Conservation (phyloP, 345 rosid genomes). For the Raphanus sativus region DNA sequence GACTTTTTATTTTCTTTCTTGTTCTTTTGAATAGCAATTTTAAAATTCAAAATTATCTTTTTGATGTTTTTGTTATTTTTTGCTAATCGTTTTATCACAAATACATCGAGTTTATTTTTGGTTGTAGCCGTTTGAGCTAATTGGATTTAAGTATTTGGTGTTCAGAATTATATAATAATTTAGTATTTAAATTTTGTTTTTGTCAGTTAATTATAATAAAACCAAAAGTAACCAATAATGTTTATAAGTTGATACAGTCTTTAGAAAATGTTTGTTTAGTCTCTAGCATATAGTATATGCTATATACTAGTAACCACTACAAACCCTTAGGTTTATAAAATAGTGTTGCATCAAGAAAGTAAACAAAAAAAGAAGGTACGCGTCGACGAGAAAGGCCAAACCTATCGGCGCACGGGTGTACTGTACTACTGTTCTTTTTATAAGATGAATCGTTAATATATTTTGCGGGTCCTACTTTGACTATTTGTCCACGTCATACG, state of each 20-base stretch:
- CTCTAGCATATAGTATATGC: not conserved
- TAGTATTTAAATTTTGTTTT: not conserved
- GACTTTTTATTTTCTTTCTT: not conserved
- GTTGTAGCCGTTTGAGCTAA: not conserved
- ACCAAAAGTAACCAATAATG: not conserved
- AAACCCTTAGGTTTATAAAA: not conserved
- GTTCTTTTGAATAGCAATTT: not conserved
- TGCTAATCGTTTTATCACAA: not conserved
- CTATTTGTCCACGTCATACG: conserved; percentile 35
- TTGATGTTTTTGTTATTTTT: too few species aligned
- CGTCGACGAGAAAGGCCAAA: conserved; percentile 21
- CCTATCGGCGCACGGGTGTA: conserved; percentile 33
- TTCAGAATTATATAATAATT: not conserved
- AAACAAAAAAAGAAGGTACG: not conserved
- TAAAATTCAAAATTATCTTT: too few species aligned
- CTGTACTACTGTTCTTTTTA: not conserved
- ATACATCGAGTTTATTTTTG: too few species aligned
- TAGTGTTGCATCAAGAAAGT: not conserved
- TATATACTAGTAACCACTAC: not conserved
- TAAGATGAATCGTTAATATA: not conserved
- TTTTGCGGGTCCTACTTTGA: conserved; percentile 27
- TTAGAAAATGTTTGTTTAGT: not conserved
- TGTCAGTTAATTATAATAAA: not conserved
- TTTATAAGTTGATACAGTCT: not conserved
- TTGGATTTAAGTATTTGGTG: not conserved